These are phyloP conservation scores for Astraeus odoratus DNA, from an alignment of 768 basidiomycete genomes.

Conservation along the genomic window DNA sequence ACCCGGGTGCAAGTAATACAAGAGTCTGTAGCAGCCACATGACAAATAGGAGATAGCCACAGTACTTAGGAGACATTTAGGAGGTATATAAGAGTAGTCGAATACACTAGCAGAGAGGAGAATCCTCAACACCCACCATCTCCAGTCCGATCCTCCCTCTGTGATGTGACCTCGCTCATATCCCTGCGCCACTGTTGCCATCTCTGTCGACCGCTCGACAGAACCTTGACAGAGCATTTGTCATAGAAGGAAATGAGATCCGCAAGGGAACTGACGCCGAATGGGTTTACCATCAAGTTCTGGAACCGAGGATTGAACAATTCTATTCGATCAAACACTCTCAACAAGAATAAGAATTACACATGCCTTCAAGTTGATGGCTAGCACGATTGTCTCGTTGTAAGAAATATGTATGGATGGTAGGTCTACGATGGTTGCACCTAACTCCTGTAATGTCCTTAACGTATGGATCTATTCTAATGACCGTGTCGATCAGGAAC, in stretches of 20 bases:
- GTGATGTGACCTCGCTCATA: too few species aligned
- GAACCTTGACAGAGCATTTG: too few species aligned
- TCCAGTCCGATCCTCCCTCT: too few species aligned
- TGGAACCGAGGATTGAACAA: slow-evolving; percentile 39
- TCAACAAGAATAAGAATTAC: too few species aligned
- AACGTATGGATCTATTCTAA: slow-evolving; percentile 22
- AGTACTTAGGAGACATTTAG: too few species aligned
- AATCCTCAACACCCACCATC: too few species aligned
- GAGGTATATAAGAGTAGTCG: too few species aligned
- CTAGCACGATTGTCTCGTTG: slow-evolving; percentile 50
- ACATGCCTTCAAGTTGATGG: slow-evolving; percentile 52
- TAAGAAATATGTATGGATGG: slow-evolving; percentile 46
- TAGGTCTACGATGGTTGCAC: slow-evolving; percentile 53
- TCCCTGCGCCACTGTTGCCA: too few species aligned
- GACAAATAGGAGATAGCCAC: too few species aligned
- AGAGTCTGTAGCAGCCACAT: slow-evolving; percentile 47
- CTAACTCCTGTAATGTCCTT: slow-evolving; percentile 30
- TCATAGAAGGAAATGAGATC: slow-evolving; percentile 53
- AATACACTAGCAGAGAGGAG: too few species aligned
- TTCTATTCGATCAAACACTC: neutral
- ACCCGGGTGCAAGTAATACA: slow-evolving; percentile 35
- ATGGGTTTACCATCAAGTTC: slow-evolving; percentile 43
- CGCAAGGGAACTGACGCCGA: slow-evolving; percentile 51
- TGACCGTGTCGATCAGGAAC: slow-evolving; percentile 24
- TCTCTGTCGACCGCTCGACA: too few species aligned